phyloP scores from a whole-genome alignment of 176 grass and related monocot genomes.

The Bolboschoenus planiculmis region DNA sequence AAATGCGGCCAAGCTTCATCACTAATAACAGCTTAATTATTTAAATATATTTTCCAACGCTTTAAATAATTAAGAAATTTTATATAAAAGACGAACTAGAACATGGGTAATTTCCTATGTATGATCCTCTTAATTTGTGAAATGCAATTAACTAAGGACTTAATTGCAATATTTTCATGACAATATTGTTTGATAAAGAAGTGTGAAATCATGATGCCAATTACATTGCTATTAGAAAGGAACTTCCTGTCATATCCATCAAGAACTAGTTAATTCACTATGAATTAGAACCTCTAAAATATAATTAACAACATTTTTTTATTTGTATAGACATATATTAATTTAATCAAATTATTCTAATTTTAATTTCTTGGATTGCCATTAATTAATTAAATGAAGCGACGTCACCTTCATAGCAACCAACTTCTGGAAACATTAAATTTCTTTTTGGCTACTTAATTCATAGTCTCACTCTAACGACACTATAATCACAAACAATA shows the following conservation, averaged over 20 bases:
- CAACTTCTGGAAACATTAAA: neutral
- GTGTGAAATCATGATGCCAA: neutral
- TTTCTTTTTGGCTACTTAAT: neutral
- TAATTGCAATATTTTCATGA: neutral
- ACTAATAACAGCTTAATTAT: no score
- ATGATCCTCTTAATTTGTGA: no score
- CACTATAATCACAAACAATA: neutral
- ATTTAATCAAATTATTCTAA: neutral
- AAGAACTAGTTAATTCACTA: neutral
- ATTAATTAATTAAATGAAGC: neutral
- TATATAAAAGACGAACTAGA: neutral
- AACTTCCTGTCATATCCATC: neutral
- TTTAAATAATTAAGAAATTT: neutral
- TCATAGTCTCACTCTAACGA: neutral
- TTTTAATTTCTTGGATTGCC: no score
- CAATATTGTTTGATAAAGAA: neutral
- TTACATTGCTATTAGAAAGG: neutral
- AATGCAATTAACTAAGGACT: no score
- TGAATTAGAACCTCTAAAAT: neutral
- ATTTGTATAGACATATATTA: neutral
- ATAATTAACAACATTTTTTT: neutral
- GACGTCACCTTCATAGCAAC: neutral
- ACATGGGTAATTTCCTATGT: neutral
- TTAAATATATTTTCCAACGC: neutral
- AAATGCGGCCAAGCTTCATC: no score